Percentiles rank a stretch among this genome's conserved stretches.
These are phyloP conservation scores for Cercospora nicotianae DNA, from an alignment of 2,329 filamentous ascomycete species.

Conservation along the genomic window DNA sequence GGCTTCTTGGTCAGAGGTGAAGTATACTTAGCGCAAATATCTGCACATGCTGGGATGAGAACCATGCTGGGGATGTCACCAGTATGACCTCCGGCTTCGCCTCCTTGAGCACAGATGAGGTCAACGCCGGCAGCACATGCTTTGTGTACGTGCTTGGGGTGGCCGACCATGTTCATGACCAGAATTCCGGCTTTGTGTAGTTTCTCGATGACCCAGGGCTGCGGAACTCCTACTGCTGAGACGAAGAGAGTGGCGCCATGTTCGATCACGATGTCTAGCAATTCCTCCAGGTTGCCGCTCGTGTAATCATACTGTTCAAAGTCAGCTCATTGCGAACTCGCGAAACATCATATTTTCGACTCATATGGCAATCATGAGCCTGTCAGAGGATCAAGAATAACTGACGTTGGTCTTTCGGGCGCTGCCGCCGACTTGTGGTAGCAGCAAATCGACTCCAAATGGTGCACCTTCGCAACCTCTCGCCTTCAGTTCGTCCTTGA, in stretches of 20 bases:
- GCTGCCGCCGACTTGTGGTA: constrained; percentile 88
- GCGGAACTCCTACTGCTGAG: constrained; percentile 88
- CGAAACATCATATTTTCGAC: not conserved
- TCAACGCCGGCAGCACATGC: constrained; percentile 86
- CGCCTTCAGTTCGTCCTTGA: constrained; percentile 79
- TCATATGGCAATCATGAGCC: not conserved
- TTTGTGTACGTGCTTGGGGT: constrained; percentile 97
- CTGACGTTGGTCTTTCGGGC: constrained; percentile 72
- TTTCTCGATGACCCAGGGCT: constrained; percentile 80
- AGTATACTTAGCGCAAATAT: constrained; percentile 74
- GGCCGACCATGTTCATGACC: constrained; percentile 99
- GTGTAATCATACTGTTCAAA: constrained; percentile 77
- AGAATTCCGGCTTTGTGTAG: constrained; percentile 83
- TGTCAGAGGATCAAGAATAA: not conserved
- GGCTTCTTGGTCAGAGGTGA: constrained; percentile 81
- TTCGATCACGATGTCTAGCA: constrained; percentile 88
- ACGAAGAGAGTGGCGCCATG: constrained; percentile 88
- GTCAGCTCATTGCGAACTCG: not conserved
- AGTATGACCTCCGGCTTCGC: constrained; percentile 76
- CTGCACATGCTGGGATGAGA: constrained; percentile 86
- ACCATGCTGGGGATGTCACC: constrained; percentile 87
- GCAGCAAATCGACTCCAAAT: constrained; percentile 87
- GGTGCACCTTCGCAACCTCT: constrained; percentile 62
- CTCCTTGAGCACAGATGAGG: constrained; percentile 95
- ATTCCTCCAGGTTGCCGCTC: constrained; percentile 89